Base-by-base conservation (phyloP, 2,329 filamentous ascomycete genomes). In the Lecanicillium sp. region DNA sequence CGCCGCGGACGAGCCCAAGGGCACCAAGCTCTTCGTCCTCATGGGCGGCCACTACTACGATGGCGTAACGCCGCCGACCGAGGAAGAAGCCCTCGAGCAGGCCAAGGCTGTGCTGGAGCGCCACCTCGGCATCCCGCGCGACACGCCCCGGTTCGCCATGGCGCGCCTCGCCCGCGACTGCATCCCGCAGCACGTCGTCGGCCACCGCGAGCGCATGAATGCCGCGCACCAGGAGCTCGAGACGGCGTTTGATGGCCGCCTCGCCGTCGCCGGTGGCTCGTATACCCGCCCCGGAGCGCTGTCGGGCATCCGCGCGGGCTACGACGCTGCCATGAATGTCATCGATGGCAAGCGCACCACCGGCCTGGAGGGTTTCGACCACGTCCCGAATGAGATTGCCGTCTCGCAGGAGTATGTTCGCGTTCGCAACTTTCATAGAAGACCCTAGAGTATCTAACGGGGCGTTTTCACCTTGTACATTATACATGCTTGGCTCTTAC, bases 11-110 rank as follows among this genome's bases (percentile, higher is more conserved):
- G 59, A 61, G 44, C 59, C 60, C n/a, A 47, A 48, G 27, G 87
- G 86, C 17, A 94, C 87, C 12, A 95, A 94, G 59, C 62, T 97
- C 38, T 95, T 90, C 13, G 85, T 97, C 50, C 94, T 98, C 79
- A 68, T 98, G 41, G 92, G 92, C 43, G 92, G 92, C 2, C 88
- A 96, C 62, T 87, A 86, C 74, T 97, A 87, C 56, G 73, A 67
- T 42, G 79, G 72, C 66, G 53, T 47, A 33, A 54, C 35, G 52
- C 60, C 2, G 2, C 88, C 87, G 0, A 65, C 73, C 36, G 71
- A 80, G 44, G 68, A 80, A 12, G 72, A 84, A 47, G 87, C 79
- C 13, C 64, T 84, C 18, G 55, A 61, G 5, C 83, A 90, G 73
- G 87, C 89, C 25, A 74, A 76, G 44, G 61, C 68, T 2, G 67